phyloP scores from a whole-genome alignment of 1,139 yeast genomes.

The Tardiomyces blankii region DNA sequence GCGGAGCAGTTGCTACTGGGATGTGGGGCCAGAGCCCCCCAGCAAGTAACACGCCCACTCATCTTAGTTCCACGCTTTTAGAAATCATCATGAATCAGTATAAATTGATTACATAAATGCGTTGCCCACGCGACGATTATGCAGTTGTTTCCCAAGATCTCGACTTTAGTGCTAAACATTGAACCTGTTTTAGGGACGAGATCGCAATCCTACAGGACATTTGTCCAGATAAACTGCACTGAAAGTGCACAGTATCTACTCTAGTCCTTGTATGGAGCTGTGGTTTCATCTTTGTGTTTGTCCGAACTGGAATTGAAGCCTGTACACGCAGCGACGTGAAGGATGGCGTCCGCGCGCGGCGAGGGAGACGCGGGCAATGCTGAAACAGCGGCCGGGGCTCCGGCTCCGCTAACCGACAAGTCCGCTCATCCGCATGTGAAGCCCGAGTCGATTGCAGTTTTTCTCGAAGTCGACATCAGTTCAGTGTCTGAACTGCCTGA shows the following conservation, averaged over 20 bases:
- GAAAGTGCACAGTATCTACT: background rate
- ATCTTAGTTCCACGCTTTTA: too few relatives aligned
- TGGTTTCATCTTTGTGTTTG: background rate
- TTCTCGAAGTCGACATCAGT: conserved; percentile 15
- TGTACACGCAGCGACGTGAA: conserved; percentile 37
- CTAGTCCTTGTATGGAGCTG: background rate
- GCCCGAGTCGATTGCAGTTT: conserved; percentile 15
- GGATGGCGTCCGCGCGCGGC: background rate
- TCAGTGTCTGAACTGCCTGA: conserved; percentile 15
- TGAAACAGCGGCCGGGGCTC: background rate
- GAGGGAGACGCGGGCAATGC: background rate
- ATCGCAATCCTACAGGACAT: too few relatives aligned
- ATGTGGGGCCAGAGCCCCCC: too few relatives aligned
- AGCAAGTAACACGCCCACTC: too few relatives aligned
- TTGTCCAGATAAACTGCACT: too few relatives aligned
- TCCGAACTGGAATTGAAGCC: conserved; percentile 29
- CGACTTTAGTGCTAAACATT: too few relatives aligned
- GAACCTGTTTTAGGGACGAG: too few relatives aligned
- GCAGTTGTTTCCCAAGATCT: too few relatives aligned
- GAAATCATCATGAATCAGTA: too few relatives aligned
- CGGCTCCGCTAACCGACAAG: background rate
- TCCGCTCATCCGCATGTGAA: background rate
- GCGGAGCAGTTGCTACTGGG: too few relatives aligned
- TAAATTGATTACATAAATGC: too few relatives aligned
- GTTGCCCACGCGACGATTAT: too few relatives aligned